Evolutionary conservation across 495 filamentous ascomycete species (phyloP), one percentile per base, ranked within the genome.

Genomic region (Penicillium maclennaniae): DNA sequence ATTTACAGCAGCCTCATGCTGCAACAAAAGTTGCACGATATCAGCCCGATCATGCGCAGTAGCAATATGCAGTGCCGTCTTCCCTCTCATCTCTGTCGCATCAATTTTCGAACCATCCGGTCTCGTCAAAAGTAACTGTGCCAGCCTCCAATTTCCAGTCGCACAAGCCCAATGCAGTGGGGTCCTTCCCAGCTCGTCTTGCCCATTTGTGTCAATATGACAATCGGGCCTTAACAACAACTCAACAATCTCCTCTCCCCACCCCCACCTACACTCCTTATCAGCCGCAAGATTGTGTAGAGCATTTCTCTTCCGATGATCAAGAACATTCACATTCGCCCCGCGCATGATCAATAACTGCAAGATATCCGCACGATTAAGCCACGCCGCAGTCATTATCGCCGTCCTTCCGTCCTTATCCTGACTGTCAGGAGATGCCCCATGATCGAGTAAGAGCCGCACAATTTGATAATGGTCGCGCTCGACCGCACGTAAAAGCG

Each of bases 81-180:
- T 84, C 51, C 78, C 81, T 47, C 83, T 67, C 45, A 76, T 70
- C 54, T 86, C 83, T 6, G 73, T 70, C 0, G 78, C 78, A 52
- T 77, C 66, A 23, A 86, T 68, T 46, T 61, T 65, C 3, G 70
- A 70, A 7, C 67, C 66, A 45, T 67, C 63, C 2, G 69, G 60
- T 23, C 77, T 49, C 15, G 65, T 76, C 6, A 87, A 69, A 39
- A 87, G 68, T 60, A 79, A 56, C 56, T 78, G 72, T n/a, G 75
- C 80, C 17, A 87, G 63, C 20, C 69, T 67, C 38, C 70, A 60
- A 59, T 85, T 85, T 9, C 82, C 80, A 39, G 82, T 83, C 17
- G 78, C 81, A 49, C 81, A 81, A 23, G 84, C 83, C 84, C 83
- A 86, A 56, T 85, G 76, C 46, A 87, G 55, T 25, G 84, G 79